Evolutionary conservation across 257 asterid species (phyloP).

Genomic region (Capsicum baccatum): DNA sequence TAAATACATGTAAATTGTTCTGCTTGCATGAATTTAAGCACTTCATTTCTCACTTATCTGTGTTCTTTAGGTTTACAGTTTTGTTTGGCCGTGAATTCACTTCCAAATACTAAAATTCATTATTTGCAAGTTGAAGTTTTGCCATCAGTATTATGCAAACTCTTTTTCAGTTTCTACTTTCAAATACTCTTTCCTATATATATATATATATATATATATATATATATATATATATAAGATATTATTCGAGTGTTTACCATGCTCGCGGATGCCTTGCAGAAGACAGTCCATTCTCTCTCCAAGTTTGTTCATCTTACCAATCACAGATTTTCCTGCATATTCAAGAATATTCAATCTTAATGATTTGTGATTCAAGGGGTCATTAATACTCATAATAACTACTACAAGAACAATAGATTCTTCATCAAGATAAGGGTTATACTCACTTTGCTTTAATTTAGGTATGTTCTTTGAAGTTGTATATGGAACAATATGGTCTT

Average conservation of each 20-base stretch:
- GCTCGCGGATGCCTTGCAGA: constrained; percentile 55
- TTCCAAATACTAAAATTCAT: not conserved
- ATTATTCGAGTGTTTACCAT: constrained; percentile 32
- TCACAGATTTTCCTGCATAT: too few relatives aligned
- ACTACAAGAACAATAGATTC: not conserved
- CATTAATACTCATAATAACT: not conserved
- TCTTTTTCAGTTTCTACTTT: not conserved
- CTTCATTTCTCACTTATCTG: not conserved
- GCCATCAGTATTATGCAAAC: not conserved
- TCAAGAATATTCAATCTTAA: too few relatives aligned
- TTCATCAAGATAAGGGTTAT: not conserved
- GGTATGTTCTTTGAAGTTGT: not conserved
- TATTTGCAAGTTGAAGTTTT: not conserved
- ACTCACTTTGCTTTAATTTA: not conserved
- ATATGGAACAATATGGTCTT: not conserved
- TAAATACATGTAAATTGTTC: not conserved
- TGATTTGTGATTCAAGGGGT: too few relatives aligned
- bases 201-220: too few relatives aligned
- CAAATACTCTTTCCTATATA: not conserved
- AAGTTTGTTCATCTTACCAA: too few relatives aligned
- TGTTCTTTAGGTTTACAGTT: not conserved
- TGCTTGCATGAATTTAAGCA: too few relatives aligned
- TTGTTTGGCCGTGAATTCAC: not conserved
- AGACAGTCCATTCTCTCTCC: too few relatives aligned
- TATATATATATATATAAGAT: not conserved